These are phyloP conservation scores for Paramyrothecium sp. DNA, from an alignment of 2,329 filamentous ascomycete species.

Conservation along the genomic window DNA sequence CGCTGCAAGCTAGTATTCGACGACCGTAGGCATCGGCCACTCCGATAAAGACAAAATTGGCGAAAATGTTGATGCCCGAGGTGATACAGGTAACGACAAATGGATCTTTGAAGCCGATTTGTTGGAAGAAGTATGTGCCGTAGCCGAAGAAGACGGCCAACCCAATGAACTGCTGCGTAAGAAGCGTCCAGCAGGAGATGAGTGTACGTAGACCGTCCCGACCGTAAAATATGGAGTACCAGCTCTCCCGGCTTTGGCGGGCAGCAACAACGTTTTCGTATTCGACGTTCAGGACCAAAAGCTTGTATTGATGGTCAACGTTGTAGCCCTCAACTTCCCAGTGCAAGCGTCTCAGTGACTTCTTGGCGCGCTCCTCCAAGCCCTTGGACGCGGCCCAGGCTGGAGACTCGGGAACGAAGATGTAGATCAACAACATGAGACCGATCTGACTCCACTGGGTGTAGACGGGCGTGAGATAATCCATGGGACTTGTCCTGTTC, in stretches of 20 bases:
- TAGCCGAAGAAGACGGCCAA: conserved; percentile 51
- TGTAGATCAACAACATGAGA: conserved; percentile 32
- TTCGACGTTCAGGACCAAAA: conserved; percentile 7
- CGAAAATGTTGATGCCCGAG: conserved; percentile 14
- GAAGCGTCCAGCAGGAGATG: conserved; percentile 21
- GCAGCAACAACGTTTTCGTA: conserved; percentile 17
- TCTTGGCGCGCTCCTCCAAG: conserved; percentile 15
- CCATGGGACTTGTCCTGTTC: conserved; percentile 22
- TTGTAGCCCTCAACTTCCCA: conserved; percentile 22
- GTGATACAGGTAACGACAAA: conserved; percentile 19
- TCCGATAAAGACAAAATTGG: conserved; percentile 9
- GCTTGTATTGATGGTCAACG: conserved; percentile 15
- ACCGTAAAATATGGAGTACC: conserved; percentile 24
- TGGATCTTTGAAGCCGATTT: conserved; percentile 23
- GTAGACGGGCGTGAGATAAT: conserved; percentile 37
- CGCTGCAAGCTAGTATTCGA: conserved; percentile 8
- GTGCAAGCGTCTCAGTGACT: conserved; percentile 15
- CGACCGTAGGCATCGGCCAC: conserved; percentile 9
- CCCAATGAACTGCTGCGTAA: conserved; percentile 9
- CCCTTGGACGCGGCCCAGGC: conserved; percentile 30
- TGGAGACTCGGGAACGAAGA: conserved; percentile 31
- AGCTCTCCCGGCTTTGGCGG: conserved; percentile 12
- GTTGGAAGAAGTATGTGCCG: conserved; percentile 43
- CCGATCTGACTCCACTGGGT: conserved; percentile 43
- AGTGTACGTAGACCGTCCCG: conserved; percentile 22